phyloP scores from a whole-genome alignment of 2,329 filamentous ascomycete genomes.

The Dendrostoma leiphaemia region DNA sequence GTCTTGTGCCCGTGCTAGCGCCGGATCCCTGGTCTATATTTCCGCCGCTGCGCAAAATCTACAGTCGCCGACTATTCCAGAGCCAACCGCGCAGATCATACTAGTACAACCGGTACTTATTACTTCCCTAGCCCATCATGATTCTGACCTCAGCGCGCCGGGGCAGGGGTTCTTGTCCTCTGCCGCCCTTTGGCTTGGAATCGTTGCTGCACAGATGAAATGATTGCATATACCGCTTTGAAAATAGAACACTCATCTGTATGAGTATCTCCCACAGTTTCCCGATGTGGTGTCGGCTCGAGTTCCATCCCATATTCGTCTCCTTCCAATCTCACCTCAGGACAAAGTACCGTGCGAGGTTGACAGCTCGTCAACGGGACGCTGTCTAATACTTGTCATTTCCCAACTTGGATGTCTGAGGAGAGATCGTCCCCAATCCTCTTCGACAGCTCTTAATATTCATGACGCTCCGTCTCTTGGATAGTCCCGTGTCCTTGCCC shows the following conservation, averaged over 20 bases:
- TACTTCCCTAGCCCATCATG: not conserved
- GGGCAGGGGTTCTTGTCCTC: not conserved
- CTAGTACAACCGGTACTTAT: no score
- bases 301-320: conserved; percentile 1
- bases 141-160: not conserved
- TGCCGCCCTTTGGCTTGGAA: not conserved
- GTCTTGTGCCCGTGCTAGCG: not conserved
- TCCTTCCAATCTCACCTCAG: not conserved
- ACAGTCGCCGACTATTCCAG: no score
- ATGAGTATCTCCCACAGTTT: conserved; percentile 5
- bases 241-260: not conserved
- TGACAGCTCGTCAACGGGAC: not conserved
- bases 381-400: not conserved
- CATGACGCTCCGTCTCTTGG: no score
- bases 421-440: not conserved
- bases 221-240: conserved; percentile 3
- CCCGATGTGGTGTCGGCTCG: conserved; percentile 8
- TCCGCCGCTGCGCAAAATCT: no score
- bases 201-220: no score
- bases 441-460: not conserved
- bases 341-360: not conserved
- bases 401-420: not conserved
- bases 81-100: no score
- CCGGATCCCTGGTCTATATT: not conserved
- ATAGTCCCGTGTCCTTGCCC: not conserved